Percentiles rank a stretch among this genome's conserved stretches.
Evolutionary conservation across 768 basidiomycete genomes (phyloP).

Genomic region (Rhodotorula taiwanensis): DNA sequence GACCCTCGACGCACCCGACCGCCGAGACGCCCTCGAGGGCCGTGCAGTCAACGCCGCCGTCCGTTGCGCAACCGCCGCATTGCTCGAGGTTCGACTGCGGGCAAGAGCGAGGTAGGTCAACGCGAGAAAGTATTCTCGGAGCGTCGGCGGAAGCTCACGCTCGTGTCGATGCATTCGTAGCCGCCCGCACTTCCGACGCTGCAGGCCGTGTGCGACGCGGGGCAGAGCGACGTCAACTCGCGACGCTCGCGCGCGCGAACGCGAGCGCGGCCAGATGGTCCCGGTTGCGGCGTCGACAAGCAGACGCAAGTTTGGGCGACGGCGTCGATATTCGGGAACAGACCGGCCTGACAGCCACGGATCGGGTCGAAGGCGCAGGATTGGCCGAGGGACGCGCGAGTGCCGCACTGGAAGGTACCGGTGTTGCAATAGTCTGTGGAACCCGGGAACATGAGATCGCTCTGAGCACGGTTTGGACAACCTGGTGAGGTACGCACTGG

Average conservation of each 20-base stretch:
- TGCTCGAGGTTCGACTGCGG: conserved; percentile 4
- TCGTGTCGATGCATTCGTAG: conserved; percentile 20
- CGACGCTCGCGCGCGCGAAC: conserved; percentile 24
- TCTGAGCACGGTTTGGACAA: too few species aligned
- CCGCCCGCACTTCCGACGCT: neutral
- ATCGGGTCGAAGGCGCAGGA: too few species aligned
- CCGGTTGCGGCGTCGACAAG: neutral
- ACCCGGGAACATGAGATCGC: too few species aligned
- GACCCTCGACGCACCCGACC: conserved; percentile 4
- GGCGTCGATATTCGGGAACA: too few species aligned
- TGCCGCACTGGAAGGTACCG: too few species aligned
- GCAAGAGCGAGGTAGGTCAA: neutral
- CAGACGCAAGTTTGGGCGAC: too few species aligned
- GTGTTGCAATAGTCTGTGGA: too few species aligned
- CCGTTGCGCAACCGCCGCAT: conserved; percentile 6
- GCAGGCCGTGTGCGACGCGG: conserved; percentile 18
- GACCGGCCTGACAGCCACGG: too few species aligned
- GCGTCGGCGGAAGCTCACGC: neutral
- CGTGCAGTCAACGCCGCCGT: conserved; percentile 14
- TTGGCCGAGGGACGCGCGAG: too few species aligned
- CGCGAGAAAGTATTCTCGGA: too few species aligned
- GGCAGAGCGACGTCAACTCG: conserved; percentile 1
- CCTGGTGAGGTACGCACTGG: too few species aligned
- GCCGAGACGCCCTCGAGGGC: neutral
- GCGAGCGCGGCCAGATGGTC: neutral